These are phyloP conservation scores for Phellinidium pouzarii DNA, from an alignment of 1,284 basidiomycete species.

Conservation along the genomic window DNA sequence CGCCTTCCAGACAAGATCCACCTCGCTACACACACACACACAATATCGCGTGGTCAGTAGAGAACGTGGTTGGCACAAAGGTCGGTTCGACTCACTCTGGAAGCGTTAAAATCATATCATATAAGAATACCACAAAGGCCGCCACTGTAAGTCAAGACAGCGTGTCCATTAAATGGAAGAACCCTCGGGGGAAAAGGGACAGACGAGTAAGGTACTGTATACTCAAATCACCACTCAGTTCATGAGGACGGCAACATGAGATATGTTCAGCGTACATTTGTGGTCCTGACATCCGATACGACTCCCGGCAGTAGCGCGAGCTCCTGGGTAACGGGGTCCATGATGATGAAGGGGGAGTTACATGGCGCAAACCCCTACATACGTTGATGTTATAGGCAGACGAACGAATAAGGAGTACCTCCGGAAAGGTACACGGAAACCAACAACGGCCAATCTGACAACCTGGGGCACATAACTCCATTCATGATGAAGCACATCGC, in stretches of 20 bases:
- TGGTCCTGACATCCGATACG: conserved; percentile 1
- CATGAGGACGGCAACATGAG: no score
- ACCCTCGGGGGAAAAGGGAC: background rate
- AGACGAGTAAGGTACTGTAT: background rate
- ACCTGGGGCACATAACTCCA: no score
- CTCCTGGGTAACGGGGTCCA: conserved; percentile 4
- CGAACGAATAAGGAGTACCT: no score
- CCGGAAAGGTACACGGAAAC: no score
- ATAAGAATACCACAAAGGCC: conserved; percentile 10
- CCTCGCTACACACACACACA: no score
- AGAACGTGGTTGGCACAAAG: no score
- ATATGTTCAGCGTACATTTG: conserved; percentile 10
- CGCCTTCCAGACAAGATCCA: conserved; percentile 12
- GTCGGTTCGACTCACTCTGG: background rate
- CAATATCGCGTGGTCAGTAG: no score
- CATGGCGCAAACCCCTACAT: no score
- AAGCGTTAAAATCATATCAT: conserved; percentile 11
- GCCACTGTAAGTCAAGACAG: background rate
- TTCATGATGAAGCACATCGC: no score
- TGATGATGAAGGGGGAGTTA: no score
- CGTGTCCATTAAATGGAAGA: background rate
- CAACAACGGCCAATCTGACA: no score
- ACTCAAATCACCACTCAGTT: background rate
- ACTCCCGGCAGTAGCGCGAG: background rate
- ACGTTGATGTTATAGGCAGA: no score